Evolutionary conservation across 2,329 filamentous ascomycete genomes (phyloP), one percentile per base, ranked within the genome.

Genomic region (Aspergillus melleus): DNA sequence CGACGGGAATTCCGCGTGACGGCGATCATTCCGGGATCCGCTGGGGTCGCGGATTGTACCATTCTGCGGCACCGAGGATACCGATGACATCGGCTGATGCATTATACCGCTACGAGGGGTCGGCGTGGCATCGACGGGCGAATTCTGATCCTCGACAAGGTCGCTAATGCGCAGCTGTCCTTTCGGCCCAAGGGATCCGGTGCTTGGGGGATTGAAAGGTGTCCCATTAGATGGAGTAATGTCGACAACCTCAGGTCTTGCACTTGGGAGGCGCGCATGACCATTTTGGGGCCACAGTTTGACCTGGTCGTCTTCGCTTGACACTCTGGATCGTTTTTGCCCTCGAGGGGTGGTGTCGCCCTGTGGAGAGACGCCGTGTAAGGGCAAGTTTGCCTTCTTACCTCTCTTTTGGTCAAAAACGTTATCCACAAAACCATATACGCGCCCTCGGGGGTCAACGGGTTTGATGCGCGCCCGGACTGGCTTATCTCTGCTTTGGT

Each of bases 341-440:
- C 54, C 61, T 12, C 56, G 57, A 5, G 47, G 46, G 16, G 53
- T 29, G 10, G 52, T 12, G 12, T 32, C 26, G 16, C 29, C 32
- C 24, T 54, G 57, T n/a, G 58, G 49, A 6, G 54, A 66, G 42
- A 22, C 50, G 19, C 30, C 55, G 19, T 52, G 58, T 20, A 47
- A 42, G 36, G 56, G 42, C 20, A 58, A 19, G 16, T 57, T 60
- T 20, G 62, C 60, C 54, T 55, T 60, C 39, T 61, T 65, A 12
- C 70, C 72, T 58, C 72, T 64, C 61, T 71, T 74, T 55, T 74
- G 72, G 58, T 75, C 72, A 61, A 75, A 75, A 3, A 76, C 73
- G 61, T 76, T 76, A 56, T 76, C 74, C 6, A 71, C 70, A 64
- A 76, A 75, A 2, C 74, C 74, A 63, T 71, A 67, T 19, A 69